phyloP scores from a whole-genome alignment of 352 stramenopile species.

The Phytopythium oedochilum region DNA sequence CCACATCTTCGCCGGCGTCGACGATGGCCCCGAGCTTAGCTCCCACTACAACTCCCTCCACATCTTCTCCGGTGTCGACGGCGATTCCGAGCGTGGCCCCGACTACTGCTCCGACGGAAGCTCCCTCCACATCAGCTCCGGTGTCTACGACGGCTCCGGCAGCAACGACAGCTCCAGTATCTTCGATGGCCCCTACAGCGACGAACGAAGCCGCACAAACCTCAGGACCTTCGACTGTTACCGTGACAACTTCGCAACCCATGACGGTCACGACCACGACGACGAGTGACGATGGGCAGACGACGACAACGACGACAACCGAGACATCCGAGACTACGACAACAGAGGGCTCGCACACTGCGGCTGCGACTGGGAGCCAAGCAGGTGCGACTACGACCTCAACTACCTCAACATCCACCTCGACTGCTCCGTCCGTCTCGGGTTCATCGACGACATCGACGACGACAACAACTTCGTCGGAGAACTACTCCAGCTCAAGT shows the following conservation, averaged over 20 bases:
- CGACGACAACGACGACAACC: neutral
- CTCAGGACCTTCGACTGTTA: neutral
- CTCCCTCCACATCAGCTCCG: neutral
- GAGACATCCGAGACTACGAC: constrained; percentile 1
- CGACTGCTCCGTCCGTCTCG: neutral
- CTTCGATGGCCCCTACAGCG: neutral
- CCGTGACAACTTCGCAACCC: neutral
- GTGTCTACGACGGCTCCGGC: neutral
- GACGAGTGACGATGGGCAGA: neutral
- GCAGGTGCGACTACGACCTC: neutral
- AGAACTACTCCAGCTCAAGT: constrained; percentile 6
- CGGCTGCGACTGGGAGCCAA: neutral
- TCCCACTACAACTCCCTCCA: no score
- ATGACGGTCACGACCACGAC: neutral
- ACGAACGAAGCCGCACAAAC: neutral
- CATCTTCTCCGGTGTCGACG: no score
- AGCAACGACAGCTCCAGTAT: neutral
- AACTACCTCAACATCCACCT: neutral
- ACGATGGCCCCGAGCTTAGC: no score
- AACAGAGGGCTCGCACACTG: neutral
- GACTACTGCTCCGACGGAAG: no score
- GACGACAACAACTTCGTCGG: constrained; percentile 5
- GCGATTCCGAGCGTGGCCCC: no score
- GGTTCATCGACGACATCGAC: neutral
- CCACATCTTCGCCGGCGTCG: constrained; percentile 7